Conservation (phyloP, 2,329 filamentous ascomycete species). For the Fusarium palustre region DNA sequence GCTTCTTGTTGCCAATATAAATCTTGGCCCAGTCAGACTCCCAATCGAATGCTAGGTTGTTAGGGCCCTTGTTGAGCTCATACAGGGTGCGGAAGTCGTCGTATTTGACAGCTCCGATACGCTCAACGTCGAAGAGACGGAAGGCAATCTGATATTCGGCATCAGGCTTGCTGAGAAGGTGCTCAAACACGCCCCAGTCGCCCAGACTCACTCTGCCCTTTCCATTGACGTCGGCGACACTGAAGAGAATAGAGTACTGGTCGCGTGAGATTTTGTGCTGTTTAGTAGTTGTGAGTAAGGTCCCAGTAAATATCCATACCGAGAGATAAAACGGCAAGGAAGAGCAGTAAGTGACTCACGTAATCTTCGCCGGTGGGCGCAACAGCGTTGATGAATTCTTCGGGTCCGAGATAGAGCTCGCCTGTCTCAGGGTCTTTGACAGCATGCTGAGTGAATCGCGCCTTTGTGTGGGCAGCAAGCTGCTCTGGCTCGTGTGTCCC, state of each 20-base stretch:
- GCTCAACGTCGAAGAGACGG: conserved; percentile 90
- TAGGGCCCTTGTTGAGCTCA: conserved; percentile 86
- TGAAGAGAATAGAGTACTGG: conserved; percentile 94
- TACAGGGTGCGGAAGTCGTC: conserved; percentile 88
- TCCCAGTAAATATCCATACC: conserved; percentile 17
- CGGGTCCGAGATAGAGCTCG: conserved; percentile 81
- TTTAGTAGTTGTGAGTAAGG: conserved; percentile 32
- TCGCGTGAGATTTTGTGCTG: conserved; percentile 98
- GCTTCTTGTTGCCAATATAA: conserved; percentile 89
- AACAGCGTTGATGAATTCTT: conserved; percentile 92
- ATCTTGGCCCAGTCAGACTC: conserved; percentile 95
- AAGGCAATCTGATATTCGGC: conserved; percentile 99
- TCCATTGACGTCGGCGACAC: conserved; percentile 83
- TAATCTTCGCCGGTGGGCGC: conserved; percentile 90
- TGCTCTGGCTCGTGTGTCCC: conserved; percentile 69
- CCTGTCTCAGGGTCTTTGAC: conserved; percentile 79
- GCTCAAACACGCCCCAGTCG: conserved; percentile 95
- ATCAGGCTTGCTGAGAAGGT: conserved; percentile 91
- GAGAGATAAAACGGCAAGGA: not conserved
- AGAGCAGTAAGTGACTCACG: conserved; percentile 67
- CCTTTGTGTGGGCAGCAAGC: conserved; percentile 79
- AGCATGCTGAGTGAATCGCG: conserved; percentile 81
- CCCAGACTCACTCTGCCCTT: conserved; percentile 79
- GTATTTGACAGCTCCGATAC: conserved; percentile 87
- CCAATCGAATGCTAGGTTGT: conserved; percentile 95